These are phyloP conservation scores for Myxozyma lipomycoides DNA, from an alignment of 805 yeast genomes.

Conservation along the genomic window DNA sequence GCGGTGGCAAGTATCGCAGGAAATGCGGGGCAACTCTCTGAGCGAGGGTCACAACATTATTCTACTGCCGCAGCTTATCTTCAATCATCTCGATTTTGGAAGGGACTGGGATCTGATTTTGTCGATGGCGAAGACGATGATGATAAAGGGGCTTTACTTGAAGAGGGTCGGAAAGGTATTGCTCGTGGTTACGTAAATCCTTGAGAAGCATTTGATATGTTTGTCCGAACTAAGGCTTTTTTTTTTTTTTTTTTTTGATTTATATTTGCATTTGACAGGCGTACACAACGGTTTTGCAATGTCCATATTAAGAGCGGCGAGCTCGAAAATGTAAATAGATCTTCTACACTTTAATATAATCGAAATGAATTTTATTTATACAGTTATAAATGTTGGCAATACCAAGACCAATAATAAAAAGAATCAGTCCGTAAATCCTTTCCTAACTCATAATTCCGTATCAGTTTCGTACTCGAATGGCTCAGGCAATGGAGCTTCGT, in stretches of 20 bases:
- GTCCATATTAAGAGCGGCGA: no score
- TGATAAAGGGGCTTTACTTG: conserved; percentile 64
- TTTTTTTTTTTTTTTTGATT: no score
- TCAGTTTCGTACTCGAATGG: conserved; percentile 39
- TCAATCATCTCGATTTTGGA: conserved; percentile 69
- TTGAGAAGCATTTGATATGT: no score
- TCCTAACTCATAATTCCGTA: conserved; percentile 26
- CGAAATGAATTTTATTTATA: no score
- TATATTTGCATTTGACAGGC: background rate
- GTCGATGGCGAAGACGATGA: conserved; percentile 37
- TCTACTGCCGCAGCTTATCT: conserved; percentile 82
- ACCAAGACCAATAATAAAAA: no score
- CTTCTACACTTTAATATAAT: no score
- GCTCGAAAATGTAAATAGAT: no score
- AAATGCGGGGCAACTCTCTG: conserved; percentile 55
- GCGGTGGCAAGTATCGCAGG: conserved; percentile 25
- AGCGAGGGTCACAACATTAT: conserved; percentile 59
- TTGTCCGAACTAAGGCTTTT: no score
- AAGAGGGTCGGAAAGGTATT: conserved; percentile 79
- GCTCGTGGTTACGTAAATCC: conserved; percentile 69
- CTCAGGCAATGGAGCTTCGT: conserved; percentile 47
- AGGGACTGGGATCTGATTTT: conserved; percentile 87
- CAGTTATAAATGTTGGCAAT: no score
- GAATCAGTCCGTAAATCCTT: no score
- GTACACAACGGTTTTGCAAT: no score